Evolutionary conservation across 192 early-diverging fungal species (phyloP), one percentile per base, ranked within the genome.

Genomic region (Entomortierella lignicola): DNA sequence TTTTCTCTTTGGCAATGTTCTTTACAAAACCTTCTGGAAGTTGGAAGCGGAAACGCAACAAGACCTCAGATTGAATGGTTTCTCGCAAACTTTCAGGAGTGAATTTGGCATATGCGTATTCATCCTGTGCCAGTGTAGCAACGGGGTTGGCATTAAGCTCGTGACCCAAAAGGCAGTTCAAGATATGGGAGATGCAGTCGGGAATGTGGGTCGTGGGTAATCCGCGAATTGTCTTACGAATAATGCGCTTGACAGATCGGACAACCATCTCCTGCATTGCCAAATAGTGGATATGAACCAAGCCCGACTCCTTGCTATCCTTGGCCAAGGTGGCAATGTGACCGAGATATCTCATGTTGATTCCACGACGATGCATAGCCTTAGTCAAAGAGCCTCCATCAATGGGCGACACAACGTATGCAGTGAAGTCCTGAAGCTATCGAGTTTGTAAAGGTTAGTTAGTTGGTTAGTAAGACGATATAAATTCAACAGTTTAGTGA

Each of bases 261-360:
- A 91, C 79, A 30, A 95, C 81, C 93, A 99, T 97, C 84, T 98
- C 97, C 69, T 93, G 89, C 26, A 92, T 60, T 29, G 93, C 87
- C 37, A 97, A 80, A 5, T 89, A 85, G 41, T 86, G 82, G 55
- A 91, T 84, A 31, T 90, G 89, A 18, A 74, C 71, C 37, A 91
- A 69, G 26, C 82, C 81, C 29, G 82, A 72, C 47, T 89, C 92
- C 20, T 85, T 71, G 55, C 87, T 79, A 26, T 87, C 67, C 8
- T 94, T 86, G 34, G 97, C 83, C 25, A 92, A 64, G 42, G 83
- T 59, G 21, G 89, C 89, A 5, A 97, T 86, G 50, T 82, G 87
- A 11, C 97, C 97, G 25, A 99, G 87, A 71, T 97, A 98, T 32
- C 98, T 90, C 94, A 98, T 98, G 82, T 98, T 98, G 83, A 99